These are phyloP conservation scores for Leccinum boreale DNA, from an alignment of 768 basidiomycete genomes.

Conservation along the genomic window DNA sequence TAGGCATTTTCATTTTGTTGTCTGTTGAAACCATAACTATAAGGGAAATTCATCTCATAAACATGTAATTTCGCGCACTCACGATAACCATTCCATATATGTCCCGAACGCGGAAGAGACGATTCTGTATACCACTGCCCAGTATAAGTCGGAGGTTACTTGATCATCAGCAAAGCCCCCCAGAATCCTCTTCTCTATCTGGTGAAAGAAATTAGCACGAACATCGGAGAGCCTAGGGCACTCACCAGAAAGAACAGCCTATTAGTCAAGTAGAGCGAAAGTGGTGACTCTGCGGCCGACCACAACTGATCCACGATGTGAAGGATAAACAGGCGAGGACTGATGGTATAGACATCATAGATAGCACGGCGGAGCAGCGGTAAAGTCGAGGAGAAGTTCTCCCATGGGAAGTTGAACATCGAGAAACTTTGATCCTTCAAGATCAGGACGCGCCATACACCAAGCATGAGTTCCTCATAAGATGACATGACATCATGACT, in stretches of 20 bases:
- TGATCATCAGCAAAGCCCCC: background rate
- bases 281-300: conserved; percentile 15
- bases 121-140: conserved; percentile 10
- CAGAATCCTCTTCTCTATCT: conserved; percentile 23
- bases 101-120: conserved; percentile 14
- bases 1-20: conserved; percentile 1
- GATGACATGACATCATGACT: background rate
- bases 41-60: too few species aligned
- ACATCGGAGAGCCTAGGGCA: background rate
- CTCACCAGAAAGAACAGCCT: conserved; percentile 20
- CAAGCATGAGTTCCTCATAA: conserved; percentile 16
- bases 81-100: conserved; percentile 17
- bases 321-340: conserved; percentile 15
- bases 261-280: conserved; percentile 25
- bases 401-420: conserved; percentile 7
- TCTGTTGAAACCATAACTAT: background rate
- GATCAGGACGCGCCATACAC: conserved; percentile 24
- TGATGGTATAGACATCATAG: conserved; percentile 21
- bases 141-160: conserved; percentile 6
- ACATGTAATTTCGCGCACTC: background rate
- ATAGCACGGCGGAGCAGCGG: conserved; percentile 13
- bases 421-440: too few species aligned
- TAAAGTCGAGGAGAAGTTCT: background rate
- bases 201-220: background rate
- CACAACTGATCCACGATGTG: conserved; percentile 12